Percentiles rank a stretch among this genome's conserved stretches.
Conservation (phyloP, 2,329 filamentous ascomycete species). For the Coniella vitis region DNA sequence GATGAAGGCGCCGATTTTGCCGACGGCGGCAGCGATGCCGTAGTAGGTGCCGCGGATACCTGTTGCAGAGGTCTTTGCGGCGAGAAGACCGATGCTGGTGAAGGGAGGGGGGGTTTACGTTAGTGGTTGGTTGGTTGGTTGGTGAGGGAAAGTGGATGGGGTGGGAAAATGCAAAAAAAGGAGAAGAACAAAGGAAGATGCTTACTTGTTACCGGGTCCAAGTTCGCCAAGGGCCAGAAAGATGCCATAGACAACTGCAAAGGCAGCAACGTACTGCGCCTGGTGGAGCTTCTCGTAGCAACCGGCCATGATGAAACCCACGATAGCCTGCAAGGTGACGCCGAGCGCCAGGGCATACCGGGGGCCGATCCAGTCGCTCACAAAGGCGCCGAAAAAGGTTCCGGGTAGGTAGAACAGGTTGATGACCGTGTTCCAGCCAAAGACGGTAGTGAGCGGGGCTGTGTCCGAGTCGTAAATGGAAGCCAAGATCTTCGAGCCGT, state of each 20-base stretch:
- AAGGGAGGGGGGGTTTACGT: no score
- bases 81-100: conserved; percentile 66
- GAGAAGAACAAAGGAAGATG: neutral
- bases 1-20: conserved; percentile 78
- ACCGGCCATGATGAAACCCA: conserved; percentile 86
- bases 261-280: conserved; percentile 61
- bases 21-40: conserved; percentile 63
- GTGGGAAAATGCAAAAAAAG: neutral
- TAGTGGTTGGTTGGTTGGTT: neutral
- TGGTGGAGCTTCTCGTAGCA: conserved; percentile 65
- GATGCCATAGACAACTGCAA: conserved; percentile 73
- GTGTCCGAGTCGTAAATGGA: conserved; percentile 50
- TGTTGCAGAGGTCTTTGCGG: conserved; percentile 82
- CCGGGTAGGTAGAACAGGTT: conserved; percentile 88
- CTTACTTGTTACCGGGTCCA: conserved; percentile 73
- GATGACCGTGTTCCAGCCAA: conserved; percentile 84
- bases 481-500: conserved; percentile 66
- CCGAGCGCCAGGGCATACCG: conserved; percentile 66
- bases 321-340: conserved; percentile 63
- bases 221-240: conserved; percentile 74
- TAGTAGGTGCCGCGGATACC: conserved; percentile 77
- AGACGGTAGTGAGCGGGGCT: conserved; percentile 62
- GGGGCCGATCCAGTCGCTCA: conserved; percentile 74
- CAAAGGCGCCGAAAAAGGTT: conserved; percentile 67
- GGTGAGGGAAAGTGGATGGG: no score